phyloP scores from a whole-genome alignment of 768 basidiomycete species.

The Tulasnella sp. region DNA sequence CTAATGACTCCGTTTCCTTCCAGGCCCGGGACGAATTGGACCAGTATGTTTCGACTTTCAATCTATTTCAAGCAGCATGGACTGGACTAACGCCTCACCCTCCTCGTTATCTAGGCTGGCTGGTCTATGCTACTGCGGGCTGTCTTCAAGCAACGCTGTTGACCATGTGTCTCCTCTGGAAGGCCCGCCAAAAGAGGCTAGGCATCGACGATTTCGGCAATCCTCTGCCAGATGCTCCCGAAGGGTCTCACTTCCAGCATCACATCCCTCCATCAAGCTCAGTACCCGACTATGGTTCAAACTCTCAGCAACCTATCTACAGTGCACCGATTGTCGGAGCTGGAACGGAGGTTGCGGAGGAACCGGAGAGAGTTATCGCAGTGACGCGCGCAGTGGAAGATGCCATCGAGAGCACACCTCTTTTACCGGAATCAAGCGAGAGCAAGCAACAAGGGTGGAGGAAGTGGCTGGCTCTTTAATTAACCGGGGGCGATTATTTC shows the following conservation, averaged over 20 bases:
- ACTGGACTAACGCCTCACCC: background rate
- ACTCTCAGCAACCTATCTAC: background rate
- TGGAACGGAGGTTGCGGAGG: slow-evolving; percentile 21
- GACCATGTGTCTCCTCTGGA: slow-evolving; percentile 85
- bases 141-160: slow-evolving; percentile 82
- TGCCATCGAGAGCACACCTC: slow-evolving; percentile 28
- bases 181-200: slow-evolving; percentile 69
- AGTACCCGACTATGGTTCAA: slow-evolving; percentile 8
- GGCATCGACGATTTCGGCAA: slow-evolving; percentile 90
- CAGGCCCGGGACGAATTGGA: slow-evolving; percentile 84
- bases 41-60: slow-evolving; percentile 52
- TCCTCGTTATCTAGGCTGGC: slow-evolving; percentile 60
- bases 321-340: background rate
- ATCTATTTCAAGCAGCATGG: background rate
- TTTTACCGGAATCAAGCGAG: background rate
- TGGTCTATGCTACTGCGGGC: slow-evolving; percentile 78
- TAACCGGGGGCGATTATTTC: background rate
- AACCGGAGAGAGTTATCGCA: slow-evolving; percentile 6
- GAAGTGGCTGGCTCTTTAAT: slow-evolving; percentile 10
- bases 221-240: slow-evolving; percentile 46
- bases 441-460: background rate
- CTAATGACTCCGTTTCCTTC: slow-evolving; percentile 4
- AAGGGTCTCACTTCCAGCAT: slow-evolving; percentile 29
- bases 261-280: background rate
- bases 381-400: slow-evolving; percentile 8